Conservation (phyloP, 2,329 filamentous ascomycete genomes). For the Clonostachys chloroleuca region DNA sequence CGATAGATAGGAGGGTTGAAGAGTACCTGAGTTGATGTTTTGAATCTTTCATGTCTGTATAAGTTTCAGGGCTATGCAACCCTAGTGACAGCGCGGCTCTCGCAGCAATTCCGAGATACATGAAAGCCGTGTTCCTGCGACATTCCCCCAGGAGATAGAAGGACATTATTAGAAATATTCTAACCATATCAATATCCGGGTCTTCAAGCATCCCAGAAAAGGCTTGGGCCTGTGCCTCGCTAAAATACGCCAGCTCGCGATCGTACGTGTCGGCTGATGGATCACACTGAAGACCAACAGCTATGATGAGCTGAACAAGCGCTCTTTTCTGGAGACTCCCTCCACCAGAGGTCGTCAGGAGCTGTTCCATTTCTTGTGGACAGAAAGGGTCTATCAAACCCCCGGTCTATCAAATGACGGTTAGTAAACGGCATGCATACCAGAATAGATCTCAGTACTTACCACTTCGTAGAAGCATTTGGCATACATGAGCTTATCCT, state of each 20-base stretch:
- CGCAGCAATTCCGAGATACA: constrained; percentile 57
- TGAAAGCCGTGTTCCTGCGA: constrained; percentile 55
- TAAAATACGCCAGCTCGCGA: constrained; percentile 34
- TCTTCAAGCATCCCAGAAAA: constrained; percentile 49
- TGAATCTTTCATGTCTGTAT: constrained; percentile 10
- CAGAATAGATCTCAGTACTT: neutral
- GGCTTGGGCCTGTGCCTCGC: constrained; percentile 38
- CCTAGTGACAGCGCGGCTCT: constrained; percentile 53
- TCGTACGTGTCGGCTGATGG: constrained; percentile 16
- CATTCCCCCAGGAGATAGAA: constrained; percentile 57
- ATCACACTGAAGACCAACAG: constrained; percentile 46
- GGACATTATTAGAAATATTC: constrained; percentile 49
- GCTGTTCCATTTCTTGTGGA: constrained; percentile 15
- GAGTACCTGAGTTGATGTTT: constrained; percentile 13
- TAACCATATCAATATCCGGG: constrained; percentile 46
- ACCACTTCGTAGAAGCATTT: constrained; percentile 12
- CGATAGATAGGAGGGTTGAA: neutral
- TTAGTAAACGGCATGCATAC: neutral
- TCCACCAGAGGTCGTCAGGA: constrained; percentile 7
- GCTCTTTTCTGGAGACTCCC: constrained; percentile 3
- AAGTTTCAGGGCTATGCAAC: constrained; percentile 35
- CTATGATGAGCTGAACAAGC: constrained; percentile 35
- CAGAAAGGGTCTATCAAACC: constrained; percentile 25
- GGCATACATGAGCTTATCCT: constrained; percentile 7
- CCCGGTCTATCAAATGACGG: constrained; percentile 15